These are phyloP conservation scores for Bruguiera hainesii DNA, from an alignment of 441 rosid species.

Conservation along the genomic window DNA sequence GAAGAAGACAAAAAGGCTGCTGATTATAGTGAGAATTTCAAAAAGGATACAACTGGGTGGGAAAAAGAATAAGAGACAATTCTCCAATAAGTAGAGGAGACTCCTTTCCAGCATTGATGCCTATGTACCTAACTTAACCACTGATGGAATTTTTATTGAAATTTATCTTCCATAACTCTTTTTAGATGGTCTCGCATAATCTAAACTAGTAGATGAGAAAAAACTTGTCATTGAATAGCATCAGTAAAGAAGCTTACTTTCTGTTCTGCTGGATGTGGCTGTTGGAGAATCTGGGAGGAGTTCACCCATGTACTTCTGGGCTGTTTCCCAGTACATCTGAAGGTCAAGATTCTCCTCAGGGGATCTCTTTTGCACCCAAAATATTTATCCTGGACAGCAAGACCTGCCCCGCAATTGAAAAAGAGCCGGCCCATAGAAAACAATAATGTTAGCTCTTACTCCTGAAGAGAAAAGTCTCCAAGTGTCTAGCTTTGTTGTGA, in stretches of 20 bases:
- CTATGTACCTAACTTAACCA: too few relatives aligned
- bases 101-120: too few relatives aligned
- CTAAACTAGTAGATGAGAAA: not conserved
- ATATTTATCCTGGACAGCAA: constrained; percentile 65
- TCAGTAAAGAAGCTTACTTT: constrained; percentile 33
- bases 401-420: constrained; percentile 44
- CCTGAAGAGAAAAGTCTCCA: too few relatives aligned
- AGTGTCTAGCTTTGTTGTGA: too few relatives aligned
- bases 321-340: constrained; percentile 60
- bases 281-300: constrained; percentile 83
- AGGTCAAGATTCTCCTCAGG: constrained; percentile 56
- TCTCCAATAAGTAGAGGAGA: too few relatives aligned
- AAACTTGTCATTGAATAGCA: not conserved
- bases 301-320: constrained; percentile 74
- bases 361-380: constrained; percentile 47
- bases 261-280: constrained; percentile 76
- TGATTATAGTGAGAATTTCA: too few relatives aligned
- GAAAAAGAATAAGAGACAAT: too few relatives aligned
- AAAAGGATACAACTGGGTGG: too few relatives aligned
- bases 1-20: too few relatives aligned
- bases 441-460: too few relatives aligned
- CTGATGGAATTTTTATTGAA: too few relatives aligned
- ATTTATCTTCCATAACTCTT: too few relatives aligned
- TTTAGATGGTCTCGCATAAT: not conserved
- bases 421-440: not conserved